Evolutionary conservation across 192 early-diverging fungal genomes (phyloP).

Genomic region (Phlyctochytrium planicorne): DNA sequence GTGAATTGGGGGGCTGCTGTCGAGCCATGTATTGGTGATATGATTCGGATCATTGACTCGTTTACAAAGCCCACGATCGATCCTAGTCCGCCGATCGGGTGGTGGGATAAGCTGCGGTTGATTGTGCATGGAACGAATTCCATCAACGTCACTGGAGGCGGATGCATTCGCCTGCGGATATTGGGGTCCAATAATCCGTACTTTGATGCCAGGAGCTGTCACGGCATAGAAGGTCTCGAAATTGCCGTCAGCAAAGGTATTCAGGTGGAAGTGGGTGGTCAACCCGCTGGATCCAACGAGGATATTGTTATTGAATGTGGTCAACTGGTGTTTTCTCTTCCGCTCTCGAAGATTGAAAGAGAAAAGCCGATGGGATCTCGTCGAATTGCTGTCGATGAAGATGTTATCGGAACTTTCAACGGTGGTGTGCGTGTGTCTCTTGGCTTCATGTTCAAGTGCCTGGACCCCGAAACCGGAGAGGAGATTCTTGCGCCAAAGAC

Average conservation of each 20-base stretch:
- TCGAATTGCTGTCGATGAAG: slow-evolving; percentile 13
- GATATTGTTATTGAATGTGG: slow-evolving; percentile 48
- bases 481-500: slow-evolving; percentile 19
- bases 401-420: slow-evolving; percentile 30
- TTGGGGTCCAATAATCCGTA: slow-evolving; percentile 47
- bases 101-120: slow-evolving; percentile 59
- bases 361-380: slow-evolving; percentile 14
- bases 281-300: slow-evolving; percentile 25
- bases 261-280: slow-evolving; percentile 29
- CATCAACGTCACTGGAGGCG: slow-evolving; percentile 39
- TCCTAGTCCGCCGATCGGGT: slow-evolving; percentile 49
- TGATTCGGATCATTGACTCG: slow-evolving; percentile 37
- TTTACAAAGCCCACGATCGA: slow-evolving; percentile 52
- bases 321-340: slow-evolving; percentile 32
- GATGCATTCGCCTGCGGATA: slow-evolving; percentile 39
- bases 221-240: slow-evolving; percentile 49
- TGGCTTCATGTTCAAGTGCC: slow-evolving; percentile 37
- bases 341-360: slow-evolving; percentile 19
- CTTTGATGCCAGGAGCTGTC: slow-evolving; percentile 41
- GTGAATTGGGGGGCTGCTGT: slow-evolving; percentile 31
- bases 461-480: slow-evolving; percentile 2
- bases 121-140: slow-evolving; percentile 48
- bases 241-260: slow-evolving; percentile 39
- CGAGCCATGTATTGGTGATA: not conserved
- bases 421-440: slow-evolving; percentile 44